These are phyloP conservation scores for Neurospora sp. DNA, from an alignment of 495 filamentous ascomycete genomes.

Conservation along the genomic window DNA sequence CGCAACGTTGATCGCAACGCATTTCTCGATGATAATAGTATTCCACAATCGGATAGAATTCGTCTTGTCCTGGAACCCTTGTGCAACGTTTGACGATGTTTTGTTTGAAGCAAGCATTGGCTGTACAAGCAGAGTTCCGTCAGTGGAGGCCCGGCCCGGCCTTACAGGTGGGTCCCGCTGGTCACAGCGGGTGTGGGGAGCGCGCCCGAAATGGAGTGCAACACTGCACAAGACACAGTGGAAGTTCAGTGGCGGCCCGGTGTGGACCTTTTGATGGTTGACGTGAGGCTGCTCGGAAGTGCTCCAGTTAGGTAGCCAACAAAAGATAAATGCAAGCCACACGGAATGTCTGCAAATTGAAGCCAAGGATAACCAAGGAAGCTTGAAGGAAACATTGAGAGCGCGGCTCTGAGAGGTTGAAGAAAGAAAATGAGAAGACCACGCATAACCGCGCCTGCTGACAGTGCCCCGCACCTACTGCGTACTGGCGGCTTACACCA, in stretches of 20 bases:
- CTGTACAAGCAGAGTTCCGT: neutral
- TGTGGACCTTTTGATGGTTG: neutral
- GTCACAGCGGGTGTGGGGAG: neutral
- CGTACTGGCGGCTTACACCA: neutral
- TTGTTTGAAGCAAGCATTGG: neutral
- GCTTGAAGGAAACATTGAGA: neutral
- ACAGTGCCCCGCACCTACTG: neutral
- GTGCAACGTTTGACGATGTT: neutral
- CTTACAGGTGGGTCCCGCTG: neutral
- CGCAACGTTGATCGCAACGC: neutral
- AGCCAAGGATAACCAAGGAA: neutral
- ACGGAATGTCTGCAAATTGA: neutral
- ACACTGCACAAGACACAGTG: neutral
- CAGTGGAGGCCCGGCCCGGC: neutral
- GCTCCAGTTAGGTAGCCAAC: neutral
- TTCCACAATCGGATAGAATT: neutral
- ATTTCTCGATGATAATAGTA: neutral
- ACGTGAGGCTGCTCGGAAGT: neutral
- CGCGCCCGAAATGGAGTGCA: neutral
- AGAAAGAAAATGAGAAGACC: neutral
- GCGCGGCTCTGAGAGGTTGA: neutral
- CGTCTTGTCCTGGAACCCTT: neutral
- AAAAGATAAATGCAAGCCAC: neutral
- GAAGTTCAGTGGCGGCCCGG: neutral
- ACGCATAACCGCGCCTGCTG: neutral